A percentile compares a stretch with the other conserved stretches of the same genome.
Evolutionary conservation across 2,329 filamentous ascomycete species (phyloP).

Genomic region (Chrysosporium keratinophilum): DNA sequence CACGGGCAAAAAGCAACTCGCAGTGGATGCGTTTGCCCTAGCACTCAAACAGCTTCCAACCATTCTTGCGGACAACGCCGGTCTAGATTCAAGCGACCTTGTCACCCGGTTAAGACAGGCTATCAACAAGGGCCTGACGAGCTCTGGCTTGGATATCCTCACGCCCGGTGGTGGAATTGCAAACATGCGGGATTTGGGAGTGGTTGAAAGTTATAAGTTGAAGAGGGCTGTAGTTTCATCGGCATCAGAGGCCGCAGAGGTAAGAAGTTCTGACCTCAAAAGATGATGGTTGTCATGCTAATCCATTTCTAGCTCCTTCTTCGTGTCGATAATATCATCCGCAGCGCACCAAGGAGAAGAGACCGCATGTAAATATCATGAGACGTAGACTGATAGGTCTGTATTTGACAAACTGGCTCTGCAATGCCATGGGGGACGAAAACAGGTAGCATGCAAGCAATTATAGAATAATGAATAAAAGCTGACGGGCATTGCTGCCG

Average conservation of each 20-base stretch:
- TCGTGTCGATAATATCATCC: conserved; percentile 95
- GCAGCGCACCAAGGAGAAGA: conserved; percentile 73
- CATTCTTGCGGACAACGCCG: conserved; percentile 93
- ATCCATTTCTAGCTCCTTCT: conserved; percentile 57
- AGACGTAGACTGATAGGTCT: background rate
- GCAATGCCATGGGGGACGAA: background rate
- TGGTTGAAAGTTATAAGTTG: conserved; percentile 96
- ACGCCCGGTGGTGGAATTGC: conserved; percentile 84
- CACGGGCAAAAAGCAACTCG: conserved; percentile 91
- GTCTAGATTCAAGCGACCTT: conserved; percentile 87
- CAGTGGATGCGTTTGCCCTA: conserved; percentile 78
- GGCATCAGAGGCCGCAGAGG: conserved; percentile 91
- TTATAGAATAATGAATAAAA: too few relatives aligned
- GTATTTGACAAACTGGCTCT: background rate
- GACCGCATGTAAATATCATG: conserved; percentile 42
- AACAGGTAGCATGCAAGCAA: too few relatives aligned
- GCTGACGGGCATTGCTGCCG: too few relatives aligned
- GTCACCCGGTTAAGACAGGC: conserved; percentile 84
- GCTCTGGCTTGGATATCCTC: conserved; percentile 78
- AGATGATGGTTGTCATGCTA: conserved; percentile 12
- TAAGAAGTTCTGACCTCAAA: conserved; percentile 39
- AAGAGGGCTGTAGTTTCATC: conserved; percentile 97
- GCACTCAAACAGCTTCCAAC: conserved; percentile 90
- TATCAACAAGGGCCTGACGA: conserved; percentile 89
- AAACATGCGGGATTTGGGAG: conserved; percentile 90